Percentiles rank a stretch among this genome's conserved stretches.
Conservation (phyloP, 176 grass and related monocot genomes). For the Avena insularis region DNA sequence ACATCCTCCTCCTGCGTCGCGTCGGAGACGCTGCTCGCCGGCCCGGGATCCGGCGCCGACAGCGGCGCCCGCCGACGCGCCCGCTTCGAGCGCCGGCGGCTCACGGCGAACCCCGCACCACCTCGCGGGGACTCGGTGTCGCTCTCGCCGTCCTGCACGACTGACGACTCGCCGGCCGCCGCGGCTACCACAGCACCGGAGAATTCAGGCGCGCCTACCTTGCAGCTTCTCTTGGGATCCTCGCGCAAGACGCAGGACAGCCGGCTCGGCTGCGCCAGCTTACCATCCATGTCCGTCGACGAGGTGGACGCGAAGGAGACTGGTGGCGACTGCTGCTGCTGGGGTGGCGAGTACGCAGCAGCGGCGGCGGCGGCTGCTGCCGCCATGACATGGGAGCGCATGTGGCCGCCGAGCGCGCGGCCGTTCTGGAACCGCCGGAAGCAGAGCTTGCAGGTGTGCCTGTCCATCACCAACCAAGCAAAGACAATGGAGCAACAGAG, state of each 20-base stretch:
- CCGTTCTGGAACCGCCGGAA: conserved; percentile 89
- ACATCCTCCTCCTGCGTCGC: conserved; percentile 74
- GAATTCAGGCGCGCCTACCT: conserved; percentile 50
- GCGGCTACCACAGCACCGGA: conserved; percentile 13
- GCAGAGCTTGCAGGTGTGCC: conserved; percentile 90
- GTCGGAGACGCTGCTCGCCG: conserved; percentile 77
- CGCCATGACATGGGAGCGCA: conserved; percentile 90
- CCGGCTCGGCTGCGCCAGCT: background rate
- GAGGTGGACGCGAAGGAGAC: conserved; percentile 57
- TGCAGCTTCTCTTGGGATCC: conserved; percentile 60
- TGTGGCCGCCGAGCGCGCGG: conserved; percentile 90
- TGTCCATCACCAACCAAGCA: conserved; percentile 58
- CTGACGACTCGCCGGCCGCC: conserved; percentile 46
- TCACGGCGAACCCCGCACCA: conserved; percentile 39
- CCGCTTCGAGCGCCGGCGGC: conserved; percentile 66
- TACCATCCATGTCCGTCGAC: conserved; percentile 41
- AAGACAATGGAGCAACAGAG: background rate
- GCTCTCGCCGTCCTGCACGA: conserved; percentile 79
- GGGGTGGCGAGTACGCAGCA: conserved; percentile 7
- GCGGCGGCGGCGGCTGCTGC: background rate
- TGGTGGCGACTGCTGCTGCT: conserved; percentile 23
- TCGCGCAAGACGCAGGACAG: conserved; percentile 55
- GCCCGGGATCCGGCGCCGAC: conserved; percentile 28
- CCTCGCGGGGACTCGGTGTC: conserved; percentile 66
- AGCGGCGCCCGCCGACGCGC: conserved; percentile 34